A percentile compares a stretch with the other conserved stretches of the same genome.
phyloP scores from a whole-genome alignment of 345 rosid genomes.

The Brassica incana region DNA sequence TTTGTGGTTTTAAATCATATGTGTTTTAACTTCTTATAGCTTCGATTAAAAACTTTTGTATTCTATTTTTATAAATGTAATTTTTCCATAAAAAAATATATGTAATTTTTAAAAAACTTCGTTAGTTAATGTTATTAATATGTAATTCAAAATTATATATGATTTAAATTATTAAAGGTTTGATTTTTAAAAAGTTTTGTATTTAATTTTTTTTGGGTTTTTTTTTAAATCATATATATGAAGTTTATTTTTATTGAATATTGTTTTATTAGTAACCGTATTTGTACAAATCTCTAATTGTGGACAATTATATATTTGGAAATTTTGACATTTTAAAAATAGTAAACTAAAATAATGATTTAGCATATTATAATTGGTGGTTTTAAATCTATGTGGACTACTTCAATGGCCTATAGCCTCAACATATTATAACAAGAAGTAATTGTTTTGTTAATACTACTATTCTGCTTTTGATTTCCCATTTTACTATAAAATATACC shows the following conservation, averaged over 20 bases:
- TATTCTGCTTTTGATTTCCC: no score
- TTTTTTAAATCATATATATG: neutral
- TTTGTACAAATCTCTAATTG: neutral
- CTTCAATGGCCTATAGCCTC: no score
- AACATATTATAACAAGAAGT: no score
- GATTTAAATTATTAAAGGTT: neutral
- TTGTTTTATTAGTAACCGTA: neutral
- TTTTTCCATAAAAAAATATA: no score
- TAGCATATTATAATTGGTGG: neutral
- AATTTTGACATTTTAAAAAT: no score
- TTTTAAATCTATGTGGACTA: neutral
- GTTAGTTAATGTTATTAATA: neutral
- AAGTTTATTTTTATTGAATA: neutral
- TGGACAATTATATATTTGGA: neutral
- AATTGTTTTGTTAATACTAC: no score
- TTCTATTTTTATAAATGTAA: no score
- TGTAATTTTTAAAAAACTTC: neutral
- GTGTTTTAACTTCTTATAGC: no score
- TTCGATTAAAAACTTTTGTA: no score
- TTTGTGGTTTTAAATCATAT: no score
- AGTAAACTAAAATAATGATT: no score
- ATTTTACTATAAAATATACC: no score
- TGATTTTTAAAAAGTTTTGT: neutral
- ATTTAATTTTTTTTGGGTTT: neutral
- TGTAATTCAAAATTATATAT: neutral